Base-by-base conservation (phyloP, 352 stramenopile genomes). In the Phytophthora citricola region DNA sequence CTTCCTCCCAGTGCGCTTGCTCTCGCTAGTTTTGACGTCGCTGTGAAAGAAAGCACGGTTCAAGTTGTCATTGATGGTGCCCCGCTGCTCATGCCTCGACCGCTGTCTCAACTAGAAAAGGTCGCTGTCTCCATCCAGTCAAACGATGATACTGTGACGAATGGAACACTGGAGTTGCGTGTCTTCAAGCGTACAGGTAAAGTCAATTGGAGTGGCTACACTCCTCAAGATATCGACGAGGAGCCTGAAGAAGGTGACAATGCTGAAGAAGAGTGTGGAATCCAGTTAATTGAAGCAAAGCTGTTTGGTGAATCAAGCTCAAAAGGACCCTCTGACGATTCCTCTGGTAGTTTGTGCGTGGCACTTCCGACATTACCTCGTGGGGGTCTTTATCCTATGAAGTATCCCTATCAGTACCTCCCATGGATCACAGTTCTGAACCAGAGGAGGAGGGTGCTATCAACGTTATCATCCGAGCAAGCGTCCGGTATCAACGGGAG, bases 91-190 rank as follows among this genome's bases (percentile, higher is more conserved):
- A 78, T 74, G 5, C 81, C 80, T 4, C 50, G 43, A 6, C 75
- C 76, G 5, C 52, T 58, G 12, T 43, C 60, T 17, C 17, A 64
- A 24, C 54, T 81, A 5, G 79, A 91, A 67, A 71, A 58, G 22
- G 54, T 92, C 39, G 9, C 32, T 10, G 69, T 94, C 15, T 66
- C 45, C 3, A 73, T 94, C 15, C 52, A 78, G 20, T 68, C 79
- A 1, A 70, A 87, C 4, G 61, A 83, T 17, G 83, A 92, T 46
- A 65, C 43, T 4, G 63, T 92, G 4, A 24, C 51, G 0, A 61
- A 86, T 36, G 83, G 86, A 17, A 63, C 76, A 20, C 62, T 92
- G 11, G 75, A 91, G 51, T 36, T 94, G 29, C 59, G 73, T 14
- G 43, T 82, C 6, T 66, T 76, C 4, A 69, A 52, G 29, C 48